phyloP scores from a whole-genome alignment of 768 basidiomycete species.

The Strobilomyces dryophilus region DNA sequence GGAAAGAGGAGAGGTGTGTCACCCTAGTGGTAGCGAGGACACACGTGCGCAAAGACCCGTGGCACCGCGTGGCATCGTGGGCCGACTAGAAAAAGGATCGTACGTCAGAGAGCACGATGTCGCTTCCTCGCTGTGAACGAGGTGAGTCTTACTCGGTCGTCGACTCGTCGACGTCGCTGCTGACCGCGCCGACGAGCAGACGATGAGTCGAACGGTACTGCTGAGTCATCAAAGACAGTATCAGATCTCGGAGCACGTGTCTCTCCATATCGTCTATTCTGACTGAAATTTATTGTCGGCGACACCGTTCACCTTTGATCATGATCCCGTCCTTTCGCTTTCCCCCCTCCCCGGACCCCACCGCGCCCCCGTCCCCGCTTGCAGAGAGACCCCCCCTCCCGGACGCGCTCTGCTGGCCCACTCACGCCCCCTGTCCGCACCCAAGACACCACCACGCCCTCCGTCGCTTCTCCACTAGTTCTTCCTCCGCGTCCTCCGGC shows the following conservation, averaged over 20 bases:
- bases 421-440: slow-evolving; percentile 8
- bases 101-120: slow-evolving; percentile 8
- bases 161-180: slow-evolving; percentile 6
- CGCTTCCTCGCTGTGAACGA: slow-evolving; percentile 12
- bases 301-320: neutral
- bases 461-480: slow-evolving; percentile 31
- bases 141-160: slow-evolving; percentile 13
- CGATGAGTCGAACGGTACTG: slow-evolving; percentile 5
- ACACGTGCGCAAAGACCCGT: slow-evolving; percentile 36
- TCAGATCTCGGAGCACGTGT: slow-evolving; percentile 32
- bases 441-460: slow-evolving; percentile 33
- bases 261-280: slow-evolving; percentile 28
- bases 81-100: slow-evolving; percentile 24
- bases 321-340: neutral
- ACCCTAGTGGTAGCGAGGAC: slow-evolving; percentile 20
- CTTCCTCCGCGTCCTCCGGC: slow-evolving; percentile 23
- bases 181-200: slow-evolving; percentile 6
- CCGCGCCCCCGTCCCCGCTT: slow-evolving; percentile 1
- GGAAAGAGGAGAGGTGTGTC: slow-evolving; percentile 3
- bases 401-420: slow-evolving; percentile 26
- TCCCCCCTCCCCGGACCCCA: slow-evolving; percentile 3
- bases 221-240: slow-evolving; percentile 31
- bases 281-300: slow-evolving; percentile 12
- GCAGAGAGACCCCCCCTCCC: slow-evolving; percentile 18
- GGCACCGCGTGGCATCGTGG: slow-evolving; percentile 28